Base-by-base conservation (phyloP, 805 yeast species). In the Candida maris region DNA sequence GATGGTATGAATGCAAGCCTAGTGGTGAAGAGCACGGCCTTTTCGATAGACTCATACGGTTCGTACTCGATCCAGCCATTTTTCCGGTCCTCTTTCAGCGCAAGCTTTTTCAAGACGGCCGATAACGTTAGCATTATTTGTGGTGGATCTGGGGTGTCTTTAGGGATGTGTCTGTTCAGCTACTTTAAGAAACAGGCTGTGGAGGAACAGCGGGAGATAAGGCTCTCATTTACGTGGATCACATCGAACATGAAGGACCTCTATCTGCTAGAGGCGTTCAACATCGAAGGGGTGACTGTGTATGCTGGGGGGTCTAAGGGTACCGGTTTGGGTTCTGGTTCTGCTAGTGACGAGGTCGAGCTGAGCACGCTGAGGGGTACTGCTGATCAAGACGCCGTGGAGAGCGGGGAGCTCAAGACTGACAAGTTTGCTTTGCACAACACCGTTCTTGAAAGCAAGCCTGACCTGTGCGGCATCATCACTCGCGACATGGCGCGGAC, bases 81-180 rank as follows among this genome's bases (percentile, higher is more conserved):
- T 48, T 57, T 57, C 32, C 33, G 39, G n/a, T 65, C 73, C 3
- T 66, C 81, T 4, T 37, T 77, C 4, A 63, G 71, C 9, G 43
- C 50, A 9, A 60, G 64, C 14, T 71, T 75, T 41, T 69, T 74
- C 42, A 57, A 61, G 26, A 66, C 75, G 0, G 79, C 75, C 0
- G 70, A 69, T 22, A 69, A 72, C 26, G 71, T 78, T 1, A 54
- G 65, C 12, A 67, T 82, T 14, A 65, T 82, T 1, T 74, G 81
- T 44, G 91, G 89, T 10, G 93, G 93, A 0, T 75, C 86, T 2
- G 89, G 91, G 1, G 71, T 83, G 8, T 78, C 88, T 0, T 72
- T 72, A 36, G 83, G 81, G 3, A 42, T 79, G 7, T 79, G 84
- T 0, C 27, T 79, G 1, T 71, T 65, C 48, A 65, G 67, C 31